Evolutionary conservation across 2,329 filamentous ascomycete genomes (phyloP), one percentile per base, ranked within the genome.

Genomic region (Neoscytalidium dimidiatum): DNA sequence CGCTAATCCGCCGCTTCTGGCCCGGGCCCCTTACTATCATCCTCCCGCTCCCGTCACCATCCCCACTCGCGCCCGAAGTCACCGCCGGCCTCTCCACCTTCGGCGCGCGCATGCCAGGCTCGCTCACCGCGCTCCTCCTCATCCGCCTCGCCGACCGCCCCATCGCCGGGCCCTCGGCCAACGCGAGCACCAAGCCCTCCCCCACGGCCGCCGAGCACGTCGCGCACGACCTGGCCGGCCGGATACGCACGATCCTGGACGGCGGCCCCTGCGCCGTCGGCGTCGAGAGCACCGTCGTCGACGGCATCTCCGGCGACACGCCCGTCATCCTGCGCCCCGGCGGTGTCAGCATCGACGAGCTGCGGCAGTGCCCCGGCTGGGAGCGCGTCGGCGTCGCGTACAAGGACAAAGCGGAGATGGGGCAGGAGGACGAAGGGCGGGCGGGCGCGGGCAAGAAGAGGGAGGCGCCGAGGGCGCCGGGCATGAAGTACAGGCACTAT

Each of bases 401-500:
- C 77, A 88, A 90, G 73, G 92, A 97, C 71, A 84, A 85, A 65
- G 87, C 87, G 17, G 87, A 92, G 71, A 83, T 86, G 21, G 89
- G 86, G 65, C 86, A 87, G 17, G 87, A 92, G 71, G 83, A 86
- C 17, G 90, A 86, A 89, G 73, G 4, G 86, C 85, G 58, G 71
- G 70, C 64, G 21, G 31, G 13, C 17, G n/a, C 11, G 33, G 21
- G 26, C 21, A 26, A 14, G 33, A 46, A 60, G 41, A 43, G 86
- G 4, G 87, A 86, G 58, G 72, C 69, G 66, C 95, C 95, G 0
- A 85, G 92, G 64, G 95, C 95, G 0, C 95, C 95, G 0, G 95
- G 95, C 0, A 99, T 99, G 95, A 99, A 99, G 79, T 99, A 99
- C 76, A 92, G 95, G 74, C 95, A 99, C 76, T 99, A 99, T 74